Evolutionary conservation across 805 yeast genomes (phyloP).

Genomic region (Myxozyma udenii): DNA sequence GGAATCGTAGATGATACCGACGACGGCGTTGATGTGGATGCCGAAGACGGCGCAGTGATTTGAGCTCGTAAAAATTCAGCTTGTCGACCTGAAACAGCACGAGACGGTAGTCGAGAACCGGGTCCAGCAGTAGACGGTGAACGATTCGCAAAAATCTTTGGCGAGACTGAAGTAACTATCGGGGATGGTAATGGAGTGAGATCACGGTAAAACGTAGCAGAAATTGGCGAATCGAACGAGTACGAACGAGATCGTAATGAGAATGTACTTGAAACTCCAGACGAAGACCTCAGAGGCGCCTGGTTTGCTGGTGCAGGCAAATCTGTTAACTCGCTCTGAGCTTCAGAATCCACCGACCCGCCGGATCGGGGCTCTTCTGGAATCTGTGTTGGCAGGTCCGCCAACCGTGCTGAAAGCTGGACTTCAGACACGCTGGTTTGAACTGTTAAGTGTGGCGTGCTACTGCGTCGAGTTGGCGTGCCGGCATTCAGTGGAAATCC

Average conservation of each 20-base stretch:
- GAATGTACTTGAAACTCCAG: too few relatives aligned
- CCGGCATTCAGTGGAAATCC: too few relatives aligned
- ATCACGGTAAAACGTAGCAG: slow-evolving; percentile 25
- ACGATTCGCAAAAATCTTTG: slow-evolving; percentile 12
- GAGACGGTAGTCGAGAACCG: slow-evolving; percentile 1
- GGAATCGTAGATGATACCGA: neutral
- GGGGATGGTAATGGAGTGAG: slow-evolving; percentile 33
- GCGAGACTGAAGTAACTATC: slow-evolving; percentile 22
- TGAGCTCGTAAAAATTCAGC: neutral
- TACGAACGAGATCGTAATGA: slow-evolving; percentile 15
- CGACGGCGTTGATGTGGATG: neutral
- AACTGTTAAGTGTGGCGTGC: too few relatives aligned
- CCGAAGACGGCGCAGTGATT: neutral
- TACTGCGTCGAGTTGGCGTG: too few relatives aligned
- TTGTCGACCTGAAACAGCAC: neutral
- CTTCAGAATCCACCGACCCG: too few relatives aligned
- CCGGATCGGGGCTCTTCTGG: too few relatives aligned
- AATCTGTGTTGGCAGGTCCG: too few relatives aligned
- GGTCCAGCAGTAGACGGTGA: slow-evolving; percentile 4
- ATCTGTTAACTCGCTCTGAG: too few relatives aligned
- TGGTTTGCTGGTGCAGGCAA: too few relatives aligned
- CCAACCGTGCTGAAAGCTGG: too few relatives aligned
- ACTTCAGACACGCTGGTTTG: too few relatives aligned
- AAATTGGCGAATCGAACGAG: slow-evolving; percentile 25
- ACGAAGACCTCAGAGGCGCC: too few relatives aligned